Conservation (phyloP, 75 land plant species). For the Chamaecyparis obtusa region DNA sequence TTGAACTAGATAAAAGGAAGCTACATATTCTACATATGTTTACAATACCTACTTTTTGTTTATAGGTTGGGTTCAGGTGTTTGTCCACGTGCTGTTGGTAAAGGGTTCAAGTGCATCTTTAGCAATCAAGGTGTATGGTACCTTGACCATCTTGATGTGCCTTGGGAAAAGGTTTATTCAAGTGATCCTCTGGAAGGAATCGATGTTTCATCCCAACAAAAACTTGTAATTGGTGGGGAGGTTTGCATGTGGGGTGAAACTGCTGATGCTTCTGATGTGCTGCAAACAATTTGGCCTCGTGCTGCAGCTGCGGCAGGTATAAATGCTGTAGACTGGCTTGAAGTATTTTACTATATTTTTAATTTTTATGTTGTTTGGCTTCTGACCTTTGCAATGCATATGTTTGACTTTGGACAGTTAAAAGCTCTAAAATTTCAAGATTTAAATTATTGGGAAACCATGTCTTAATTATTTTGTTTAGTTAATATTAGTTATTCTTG, state of each 20-base stretch:
- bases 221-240: conserved; percentile 90
- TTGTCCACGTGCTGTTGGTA: conserved; percentile 70
- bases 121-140: conserved; percentile 95
- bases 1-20: not conserved
- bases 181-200: conserved; percentile 85
- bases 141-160: conserved; percentile 84
- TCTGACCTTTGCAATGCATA: conserved; percentile 1
- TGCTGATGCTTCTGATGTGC: conserved; percentile 78
- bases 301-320: conserved; percentile 99
- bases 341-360: not conserved
- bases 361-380: not conserved
- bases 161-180: conserved; percentile 73
- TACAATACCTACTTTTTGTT: not conserved
- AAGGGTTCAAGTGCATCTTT: conserved; percentile 83
- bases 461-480: not conserved
- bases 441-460: not conserved
- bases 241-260: conserved; percentile 99
- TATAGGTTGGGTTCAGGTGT: conserved; percentile 68
- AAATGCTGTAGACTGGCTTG: not conserved
- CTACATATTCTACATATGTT: not conserved
- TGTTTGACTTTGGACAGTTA: not conserved
- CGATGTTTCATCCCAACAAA: conserved; percentile 38
- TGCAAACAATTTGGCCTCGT: conserved; percentile 97
- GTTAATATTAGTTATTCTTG: not conserved
- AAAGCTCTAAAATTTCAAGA: not conserved